phyloP scores from a whole-genome alignment of 805 yeast species.

The Ogataea saltuana region DNA sequence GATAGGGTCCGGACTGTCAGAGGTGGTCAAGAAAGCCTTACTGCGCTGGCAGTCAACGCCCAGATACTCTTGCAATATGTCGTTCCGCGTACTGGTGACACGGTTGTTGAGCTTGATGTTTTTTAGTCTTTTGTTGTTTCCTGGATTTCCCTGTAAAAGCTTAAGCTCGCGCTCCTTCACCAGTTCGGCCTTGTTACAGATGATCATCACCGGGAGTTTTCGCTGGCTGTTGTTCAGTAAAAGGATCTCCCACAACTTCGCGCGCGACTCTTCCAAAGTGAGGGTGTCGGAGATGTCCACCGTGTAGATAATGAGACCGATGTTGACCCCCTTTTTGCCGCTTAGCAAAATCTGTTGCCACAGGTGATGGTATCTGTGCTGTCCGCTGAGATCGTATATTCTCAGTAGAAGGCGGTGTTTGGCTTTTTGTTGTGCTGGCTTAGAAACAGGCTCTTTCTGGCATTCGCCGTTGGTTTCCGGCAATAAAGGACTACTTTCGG shows the following conservation, averaged over 20 bases:
- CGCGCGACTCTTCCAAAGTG: constrained; percentile 26
- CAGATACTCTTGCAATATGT: constrained; percentile 21
- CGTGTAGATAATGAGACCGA: constrained; percentile 28
- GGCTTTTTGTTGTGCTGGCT: not conserved
- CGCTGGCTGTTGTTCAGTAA: constrained; percentile 19
- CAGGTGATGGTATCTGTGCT: constrained; percentile 24
- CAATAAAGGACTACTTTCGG: constrained; percentile 1
- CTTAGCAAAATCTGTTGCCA: constrained; percentile 25
- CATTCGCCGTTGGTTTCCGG: not conserved
- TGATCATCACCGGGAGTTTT: constrained; percentile 29
- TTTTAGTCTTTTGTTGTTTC: constrained; percentile 8
- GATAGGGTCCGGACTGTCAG: constrained; percentile 3
- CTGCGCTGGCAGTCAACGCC: constrained; percentile 17
- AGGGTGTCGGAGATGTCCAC: constrained; percentile 34
- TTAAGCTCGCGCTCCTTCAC: constrained; percentile 21
- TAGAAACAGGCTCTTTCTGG: not conserved
- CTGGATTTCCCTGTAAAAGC: constrained; percentile 8
- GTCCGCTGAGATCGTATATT: constrained; percentile 36
- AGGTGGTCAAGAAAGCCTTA: not conserved
- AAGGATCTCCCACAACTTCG: constrained; percentile 24
- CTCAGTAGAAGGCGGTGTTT: constrained; percentile 20
- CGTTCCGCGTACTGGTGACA: constrained; percentile 10
- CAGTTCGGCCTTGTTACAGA: constrained; percentile 35
- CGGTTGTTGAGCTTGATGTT: constrained; percentile 12
- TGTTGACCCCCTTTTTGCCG: constrained; percentile 13